Evolutionary conservation across 352 stramenopile species (phyloP), one percentile per base, ranked within the genome.

Genomic region (Globisporangium iwayamae): DNA sequence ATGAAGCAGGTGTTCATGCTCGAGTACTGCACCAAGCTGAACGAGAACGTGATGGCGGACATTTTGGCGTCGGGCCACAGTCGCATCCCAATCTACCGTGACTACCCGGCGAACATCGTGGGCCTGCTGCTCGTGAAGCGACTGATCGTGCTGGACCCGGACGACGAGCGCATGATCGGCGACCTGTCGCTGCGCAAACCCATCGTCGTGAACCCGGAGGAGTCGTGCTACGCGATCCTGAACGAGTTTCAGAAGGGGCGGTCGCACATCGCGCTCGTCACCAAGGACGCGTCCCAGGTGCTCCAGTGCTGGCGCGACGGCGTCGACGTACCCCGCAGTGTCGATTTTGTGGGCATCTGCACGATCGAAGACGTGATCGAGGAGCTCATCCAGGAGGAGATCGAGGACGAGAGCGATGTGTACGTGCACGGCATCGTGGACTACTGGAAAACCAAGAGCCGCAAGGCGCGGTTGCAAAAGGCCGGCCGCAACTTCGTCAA

Each of bases 341-440:
- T 84, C 13, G 66, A 79, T 28, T 85, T 97, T 39, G 69, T 93
- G 28, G 93, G 90, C 16, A 93, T 98, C 61, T 74, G 97, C 25
- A 97, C 90, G 20, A 85, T 98, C 51, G 90, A 98, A 71, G 89
- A 98, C 68, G 79, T 97, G 11, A 78, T 98, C 45, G 93, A 98
- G 67, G 83, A 94, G 66, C 74, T 94, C 39, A 97, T 84, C 66
- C 93, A 91, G 64, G 88, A 97, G 56, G 81, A 95, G 62, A 97
- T 98, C 60, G 85, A 91, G 60, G 91, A 98, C 67, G 93, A 98
- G 68, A 87, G 69, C 45, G 91, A 92, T 59, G 60, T 85, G 57
- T 89, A 89, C 54, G 75, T 86, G 13, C 71, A 83, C 39, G 79
- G 73, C 50, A 75, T 87, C 34, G 74, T 85, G 13, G 71, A 87